Conservation (phyloP, 169 alveolate species). For the Cryptosporidium sp. region DNA sequence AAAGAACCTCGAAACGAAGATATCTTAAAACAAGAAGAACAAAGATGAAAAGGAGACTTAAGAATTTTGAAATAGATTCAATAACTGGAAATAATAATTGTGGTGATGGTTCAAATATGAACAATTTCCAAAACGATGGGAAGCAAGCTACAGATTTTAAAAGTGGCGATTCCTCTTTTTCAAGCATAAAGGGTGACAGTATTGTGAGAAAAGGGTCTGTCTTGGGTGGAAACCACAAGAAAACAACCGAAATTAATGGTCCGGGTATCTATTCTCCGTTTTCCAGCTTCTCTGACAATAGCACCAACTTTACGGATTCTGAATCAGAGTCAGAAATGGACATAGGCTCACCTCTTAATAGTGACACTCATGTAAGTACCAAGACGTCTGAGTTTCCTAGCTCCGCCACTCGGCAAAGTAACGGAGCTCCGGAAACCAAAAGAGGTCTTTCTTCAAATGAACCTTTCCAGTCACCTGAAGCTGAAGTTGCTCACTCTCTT, state of each 20-base stretch:
- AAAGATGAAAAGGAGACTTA: background rate
- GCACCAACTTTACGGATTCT: background rate
- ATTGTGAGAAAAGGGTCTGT: background rate
- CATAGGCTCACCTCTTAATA: background rate
- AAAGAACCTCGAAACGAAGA: constrained; percentile 7
- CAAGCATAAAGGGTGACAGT: background rate
- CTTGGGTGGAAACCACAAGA: background rate
- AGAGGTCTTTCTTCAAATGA: background rate
- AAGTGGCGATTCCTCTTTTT: background rate
- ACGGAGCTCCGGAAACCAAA: background rate
- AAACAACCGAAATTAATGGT: background rate
- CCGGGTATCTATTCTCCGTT: background rate
- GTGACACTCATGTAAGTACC: background rate
- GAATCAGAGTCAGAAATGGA: background rate
- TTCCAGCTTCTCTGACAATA: background rate
- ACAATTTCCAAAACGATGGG: background rate
- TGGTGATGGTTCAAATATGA: no score
- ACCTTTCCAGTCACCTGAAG: no score
- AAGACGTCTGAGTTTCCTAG: background rate
- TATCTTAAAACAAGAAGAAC: background rate
- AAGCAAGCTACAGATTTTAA: background rate
- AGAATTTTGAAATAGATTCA: background rate
- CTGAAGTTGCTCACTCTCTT: background rate
- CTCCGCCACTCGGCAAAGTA: background rate
- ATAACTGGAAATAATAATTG: background rate